Base-by-base conservation (phyloP, 768 basidiomycete species). In the Trametes punicea region DNA sequence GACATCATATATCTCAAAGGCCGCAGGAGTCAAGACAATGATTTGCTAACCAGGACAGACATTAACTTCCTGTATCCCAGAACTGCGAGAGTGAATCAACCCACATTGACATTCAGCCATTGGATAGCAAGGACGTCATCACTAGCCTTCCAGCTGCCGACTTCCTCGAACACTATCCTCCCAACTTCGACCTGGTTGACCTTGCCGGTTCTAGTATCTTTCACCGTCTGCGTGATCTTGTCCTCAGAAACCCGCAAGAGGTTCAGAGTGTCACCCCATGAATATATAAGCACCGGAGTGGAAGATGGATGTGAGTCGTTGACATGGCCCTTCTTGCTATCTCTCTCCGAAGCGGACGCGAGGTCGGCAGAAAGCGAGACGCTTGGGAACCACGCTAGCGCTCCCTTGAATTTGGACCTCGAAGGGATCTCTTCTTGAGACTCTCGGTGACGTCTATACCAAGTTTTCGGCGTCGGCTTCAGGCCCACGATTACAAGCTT, bases 401-500 rank as follows among this genome's bases (percentile, higher is more conserved):
- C 72, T 0, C 91, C 93, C 55, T 77, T 81, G 70, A 79, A 81
- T 49, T 65, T 74, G 15, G 74, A 71, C 60, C 73, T 75, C 55
- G 70, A 68, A n/a, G 66, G 62, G 3, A 71, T 72, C 8, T 75
- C 75, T 51, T 80, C 80, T 23, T 77, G 74, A 8, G 73, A 64
- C 11, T 77, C 75, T 9, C 89, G 83, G 56, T 83, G 74, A 50
- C 77, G 81, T 65, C 90, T 86, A 65, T 89, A 88, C 93, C 94
- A 98, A 0, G 95, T 99, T 66, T 89, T 85, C 7, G 97, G 91
- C 0, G 83, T 80, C 2, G 97, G 97, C 64, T 92, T 94, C 58
- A 99, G 69, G 5, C 94, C 94, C 9, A 98, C 93, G 31, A 98
- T 81, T 11, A 99, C 90, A 3, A 98, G 75, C 67, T 99, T 99